These are phyloP conservation scores for Phaseolus lunatus DNA, from an alignment of 306 rosid genomes.

Conservation along the genomic window DNA sequence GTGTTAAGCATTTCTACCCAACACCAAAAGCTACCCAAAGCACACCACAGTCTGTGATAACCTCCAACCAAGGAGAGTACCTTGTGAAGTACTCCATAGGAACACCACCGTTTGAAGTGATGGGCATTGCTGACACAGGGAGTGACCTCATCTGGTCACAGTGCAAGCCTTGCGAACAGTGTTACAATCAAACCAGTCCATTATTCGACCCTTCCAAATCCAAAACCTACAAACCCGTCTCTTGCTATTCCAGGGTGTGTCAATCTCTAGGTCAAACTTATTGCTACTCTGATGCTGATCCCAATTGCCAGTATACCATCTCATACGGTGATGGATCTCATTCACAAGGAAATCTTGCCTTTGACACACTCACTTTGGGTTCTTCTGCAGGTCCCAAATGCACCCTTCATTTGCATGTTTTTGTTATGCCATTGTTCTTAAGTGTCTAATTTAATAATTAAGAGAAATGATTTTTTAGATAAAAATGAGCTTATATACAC, in stretches of 20 bases:
- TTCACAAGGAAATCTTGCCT: constrained; percentile 9
- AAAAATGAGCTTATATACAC: neutral
- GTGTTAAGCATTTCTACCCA: neutral
- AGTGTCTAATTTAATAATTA: no score
- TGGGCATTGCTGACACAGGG: constrained; percentile 11
- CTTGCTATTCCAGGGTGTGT: neutral
- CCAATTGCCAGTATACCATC: neutral
- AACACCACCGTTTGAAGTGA: neutral
- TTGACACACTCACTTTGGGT: constrained; percentile 10
- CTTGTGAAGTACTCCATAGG: constrained; percentile 5
- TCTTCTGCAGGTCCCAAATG: neutral
- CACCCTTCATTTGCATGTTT: neutral
- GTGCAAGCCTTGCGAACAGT: neutral
- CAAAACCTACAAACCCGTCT: neutral
- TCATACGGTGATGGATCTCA: constrained; percentile 16
- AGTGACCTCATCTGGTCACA: constrained; percentile 6
- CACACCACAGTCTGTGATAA: neutral
- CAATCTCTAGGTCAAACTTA: neutral
- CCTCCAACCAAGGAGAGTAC: neutral
- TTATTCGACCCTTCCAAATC: constrained; percentile 17
- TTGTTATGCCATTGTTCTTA: neutral
- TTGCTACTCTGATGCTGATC: neutral
- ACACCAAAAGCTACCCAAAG: neutral
- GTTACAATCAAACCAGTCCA: constrained; percentile 12
- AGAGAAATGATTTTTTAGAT: no score